These are phyloP conservation scores for Alopecurus myosuroides DNA, from an alignment of 176 grass and related monocot species.

Conservation along the genomic window DNA sequence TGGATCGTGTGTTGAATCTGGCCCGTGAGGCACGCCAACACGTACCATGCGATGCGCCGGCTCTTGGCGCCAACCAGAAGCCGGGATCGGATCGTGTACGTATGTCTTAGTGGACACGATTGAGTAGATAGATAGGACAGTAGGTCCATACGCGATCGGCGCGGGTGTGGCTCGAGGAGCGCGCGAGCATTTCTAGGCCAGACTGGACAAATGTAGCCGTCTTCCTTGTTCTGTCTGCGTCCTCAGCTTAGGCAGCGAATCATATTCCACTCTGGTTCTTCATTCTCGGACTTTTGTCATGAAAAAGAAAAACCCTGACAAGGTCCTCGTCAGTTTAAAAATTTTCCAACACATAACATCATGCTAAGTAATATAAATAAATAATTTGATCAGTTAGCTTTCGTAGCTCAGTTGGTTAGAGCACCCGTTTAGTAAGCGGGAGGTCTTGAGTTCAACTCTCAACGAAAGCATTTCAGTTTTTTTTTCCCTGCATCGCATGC, in stretches of 20 bases:
- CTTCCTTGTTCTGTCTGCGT: neutral
- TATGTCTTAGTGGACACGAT: neutral
- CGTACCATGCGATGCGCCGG: neutral
- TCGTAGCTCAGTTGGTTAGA: constrained; percentile 90
- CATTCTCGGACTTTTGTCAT: neutral
- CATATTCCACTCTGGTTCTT: neutral
- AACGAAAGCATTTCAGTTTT: neutral
- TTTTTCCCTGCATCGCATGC: neutral
- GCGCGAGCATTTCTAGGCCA: neutral
- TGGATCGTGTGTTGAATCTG: neutral
- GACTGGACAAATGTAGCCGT: neutral
- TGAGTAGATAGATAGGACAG: neutral
- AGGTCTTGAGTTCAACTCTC: constrained; percentile 42
- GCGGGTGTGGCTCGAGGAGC: neutral
- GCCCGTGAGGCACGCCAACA: neutral
- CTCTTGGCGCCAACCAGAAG: neutral
- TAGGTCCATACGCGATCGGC: neutral
- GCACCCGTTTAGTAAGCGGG: constrained; percentile 95
- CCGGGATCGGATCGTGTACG: neutral
- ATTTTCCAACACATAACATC: too few species aligned
- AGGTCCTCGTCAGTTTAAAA: neutral
- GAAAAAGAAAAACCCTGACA: neutral
- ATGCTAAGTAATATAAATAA: too few species aligned
- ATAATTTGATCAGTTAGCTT: too few species aligned
- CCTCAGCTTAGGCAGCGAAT: neutral